These are phyloP conservation scores for Ceratocystis ficicola DNA, from an alignment of 2,329 filamentous ascomycete species.

Conservation along the genomic window DNA sequence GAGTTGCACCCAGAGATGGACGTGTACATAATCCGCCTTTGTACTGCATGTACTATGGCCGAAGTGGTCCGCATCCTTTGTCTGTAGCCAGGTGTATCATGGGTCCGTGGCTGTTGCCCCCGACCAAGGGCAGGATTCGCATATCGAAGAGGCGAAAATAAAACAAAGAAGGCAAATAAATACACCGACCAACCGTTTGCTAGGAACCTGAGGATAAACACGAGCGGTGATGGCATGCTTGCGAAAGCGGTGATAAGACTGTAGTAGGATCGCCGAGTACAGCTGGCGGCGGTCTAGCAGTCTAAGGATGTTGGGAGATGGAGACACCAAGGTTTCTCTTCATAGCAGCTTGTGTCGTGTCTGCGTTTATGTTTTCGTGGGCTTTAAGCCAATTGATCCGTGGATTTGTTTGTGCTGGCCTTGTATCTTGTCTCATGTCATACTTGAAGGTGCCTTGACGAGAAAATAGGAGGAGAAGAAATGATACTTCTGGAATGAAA, in stretches of 20 bases:
- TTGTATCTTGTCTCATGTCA: neutral
- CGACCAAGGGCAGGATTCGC: neutral
- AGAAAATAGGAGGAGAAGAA: neutral
- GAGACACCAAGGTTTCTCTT: neutral
- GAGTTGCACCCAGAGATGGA: neutral
- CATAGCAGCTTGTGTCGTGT: neutral
- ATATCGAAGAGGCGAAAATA: neutral
- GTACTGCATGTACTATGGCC: neutral
- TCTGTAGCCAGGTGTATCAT: neutral
- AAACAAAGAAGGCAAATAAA: neutral
- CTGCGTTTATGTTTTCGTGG: neutral
- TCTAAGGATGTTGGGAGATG: neutral
- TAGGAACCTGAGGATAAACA: neutral
- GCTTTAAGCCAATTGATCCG: neutral
- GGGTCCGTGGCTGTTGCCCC: neutral
- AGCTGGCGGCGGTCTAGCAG: neutral
- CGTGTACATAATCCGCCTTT: neutral
- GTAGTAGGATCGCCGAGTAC: too few species aligned
- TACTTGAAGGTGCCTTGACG: neutral
- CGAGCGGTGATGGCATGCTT: neutral
- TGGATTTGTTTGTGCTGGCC: neutral
- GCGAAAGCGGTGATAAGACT: neutral
- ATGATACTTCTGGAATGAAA: neutral
- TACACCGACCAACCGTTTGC: neutral
- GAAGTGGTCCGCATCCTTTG: neutral